These are phyloP conservation scores for Rostrohypoxylon terebratum DNA, from an alignment of 495 filamentous ascomycete species.

Conservation along the genomic window DNA sequence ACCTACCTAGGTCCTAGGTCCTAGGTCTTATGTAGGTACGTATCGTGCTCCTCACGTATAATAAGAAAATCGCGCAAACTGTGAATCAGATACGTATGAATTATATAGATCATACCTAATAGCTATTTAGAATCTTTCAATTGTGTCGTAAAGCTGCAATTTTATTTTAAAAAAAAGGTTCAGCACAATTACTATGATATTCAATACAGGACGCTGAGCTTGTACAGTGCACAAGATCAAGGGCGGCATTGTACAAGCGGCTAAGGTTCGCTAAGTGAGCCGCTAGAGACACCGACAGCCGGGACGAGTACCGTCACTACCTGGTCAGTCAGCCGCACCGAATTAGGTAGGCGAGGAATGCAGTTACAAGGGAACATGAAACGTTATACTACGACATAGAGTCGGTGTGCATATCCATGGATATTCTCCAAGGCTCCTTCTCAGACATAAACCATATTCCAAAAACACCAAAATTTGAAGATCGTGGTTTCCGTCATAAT, in stretches of 20 bases:
- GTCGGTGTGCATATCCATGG: background rate
- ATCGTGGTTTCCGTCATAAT: background rate
- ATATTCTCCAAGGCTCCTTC: background rate
- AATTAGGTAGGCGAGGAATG: conserved; percentile 21
- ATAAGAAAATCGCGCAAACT: too few species aligned
- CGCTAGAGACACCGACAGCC: background rate
- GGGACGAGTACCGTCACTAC: background rate
- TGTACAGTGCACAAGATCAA: conserved; percentile 3
- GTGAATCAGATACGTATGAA: too few species aligned
- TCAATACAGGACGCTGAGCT: conserved; percentile 1
- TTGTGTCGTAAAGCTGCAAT: background rate
- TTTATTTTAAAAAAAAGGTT: background rate
- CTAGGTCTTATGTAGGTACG: too few species aligned
- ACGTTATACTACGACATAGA: background rate
- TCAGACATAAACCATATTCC: background rate
- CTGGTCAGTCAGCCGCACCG: conserved; percentile 19
- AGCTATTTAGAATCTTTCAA: background rate
- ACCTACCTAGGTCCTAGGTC: background rate
- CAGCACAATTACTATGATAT: background rate
- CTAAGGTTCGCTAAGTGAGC: background rate
- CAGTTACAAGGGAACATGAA: background rate
- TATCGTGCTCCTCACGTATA: background rate
- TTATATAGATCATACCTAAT: too few species aligned
- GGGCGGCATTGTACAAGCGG: conserved; percentile 9
- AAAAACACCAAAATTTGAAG: background rate